Base-by-base conservation (phyloP, 495 filamentous ascomycete species). In the Mytilinidion resinicola region DNA sequence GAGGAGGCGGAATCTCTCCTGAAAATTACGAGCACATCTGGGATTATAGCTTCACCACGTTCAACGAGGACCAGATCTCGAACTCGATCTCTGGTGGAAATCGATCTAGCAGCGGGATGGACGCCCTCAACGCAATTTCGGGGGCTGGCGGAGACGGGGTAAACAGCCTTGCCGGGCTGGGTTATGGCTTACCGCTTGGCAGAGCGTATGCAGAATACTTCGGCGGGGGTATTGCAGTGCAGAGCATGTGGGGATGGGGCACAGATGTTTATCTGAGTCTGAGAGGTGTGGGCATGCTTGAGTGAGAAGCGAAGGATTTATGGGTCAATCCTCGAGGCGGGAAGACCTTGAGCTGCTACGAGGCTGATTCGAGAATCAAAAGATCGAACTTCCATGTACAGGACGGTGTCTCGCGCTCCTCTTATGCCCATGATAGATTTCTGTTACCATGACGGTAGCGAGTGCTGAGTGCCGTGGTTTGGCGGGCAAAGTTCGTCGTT, bases 151-250 rank as follows among this genome's bases (percentile, higher is more conserved):
- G 80, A 3, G 84, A 84, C 37, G 74, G 80, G 3, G 88, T 83
- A 65, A 90, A 85, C 52, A 91, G 60, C 51, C 56, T 98, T 58
- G 93, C 93, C 0, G 91, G 93, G 1, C 74, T 98, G 25, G 93
- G 93, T 2, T 98, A 98, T 73, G 93, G 93, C 11, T 65, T 98
- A 57, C 93, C 93, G 39, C 72, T 98, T 38, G 90, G 91, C 51
- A 80, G 93, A 62, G 92, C 93, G 0, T 98, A 98, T 73, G 93
- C 93, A 0, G 91, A 98, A 74, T 96, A 97, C 67, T 98, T 98
- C 77, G 93, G 93, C 1, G 93, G 93, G 1, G 90, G 92, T n/a
- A 90, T 98, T 61, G 83, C 82, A 8, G 85, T 98, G 56, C 93
- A 97, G 78, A 96, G 89, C 67, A 69, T 96, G 36, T 96, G 87